Percentiles rank a stretch among this genome's conserved stretches.
Evolutionary conservation across 163 green algal genomes (phyloP).

Genomic region (Scenedesmus sp.): DNA sequence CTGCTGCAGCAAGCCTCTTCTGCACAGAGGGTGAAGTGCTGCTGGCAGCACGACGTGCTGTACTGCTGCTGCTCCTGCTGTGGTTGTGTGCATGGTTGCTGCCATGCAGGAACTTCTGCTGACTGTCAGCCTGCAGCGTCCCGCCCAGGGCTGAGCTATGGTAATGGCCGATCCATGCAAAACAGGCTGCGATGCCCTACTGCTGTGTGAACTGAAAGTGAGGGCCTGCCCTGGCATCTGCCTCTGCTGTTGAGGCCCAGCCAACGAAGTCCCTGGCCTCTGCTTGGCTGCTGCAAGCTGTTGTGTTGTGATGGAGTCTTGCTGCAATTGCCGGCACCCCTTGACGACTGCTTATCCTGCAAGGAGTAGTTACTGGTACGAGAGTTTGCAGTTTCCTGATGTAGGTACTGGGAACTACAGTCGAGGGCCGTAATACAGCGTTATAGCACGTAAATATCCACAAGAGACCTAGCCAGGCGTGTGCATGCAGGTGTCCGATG

Average conservation of each 20-base stretch:
- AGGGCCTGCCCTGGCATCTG: constrained; percentile 21
- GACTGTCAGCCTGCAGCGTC: neutral
- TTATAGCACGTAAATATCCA: neutral
- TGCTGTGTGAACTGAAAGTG: neutral
- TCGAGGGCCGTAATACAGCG: neutral
- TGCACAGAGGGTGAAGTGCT: neutral
- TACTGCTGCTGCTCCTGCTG: neutral
- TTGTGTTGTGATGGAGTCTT: neutral
- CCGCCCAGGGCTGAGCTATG: neutral
- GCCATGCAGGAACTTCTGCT: neutral
- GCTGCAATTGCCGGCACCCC: neutral
- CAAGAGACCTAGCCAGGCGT: neutral
- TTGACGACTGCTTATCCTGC: neutral
- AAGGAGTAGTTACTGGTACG: neutral
- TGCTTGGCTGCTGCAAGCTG: neutral
- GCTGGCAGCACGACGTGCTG: neutral
- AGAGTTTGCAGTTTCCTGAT: neutral
- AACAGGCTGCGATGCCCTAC: neutral
- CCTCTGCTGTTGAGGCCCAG: neutral
- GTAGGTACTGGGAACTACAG: neutral
- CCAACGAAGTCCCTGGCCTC: neutral
- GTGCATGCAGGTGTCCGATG: neutral
- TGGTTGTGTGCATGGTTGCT: neutral
- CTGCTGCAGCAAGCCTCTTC: neutral
- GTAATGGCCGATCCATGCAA: neutral